phyloP scores from a whole-genome alignment of 1,139 yeast species.

The Spencermartinsiella ligniputridi region DNA sequence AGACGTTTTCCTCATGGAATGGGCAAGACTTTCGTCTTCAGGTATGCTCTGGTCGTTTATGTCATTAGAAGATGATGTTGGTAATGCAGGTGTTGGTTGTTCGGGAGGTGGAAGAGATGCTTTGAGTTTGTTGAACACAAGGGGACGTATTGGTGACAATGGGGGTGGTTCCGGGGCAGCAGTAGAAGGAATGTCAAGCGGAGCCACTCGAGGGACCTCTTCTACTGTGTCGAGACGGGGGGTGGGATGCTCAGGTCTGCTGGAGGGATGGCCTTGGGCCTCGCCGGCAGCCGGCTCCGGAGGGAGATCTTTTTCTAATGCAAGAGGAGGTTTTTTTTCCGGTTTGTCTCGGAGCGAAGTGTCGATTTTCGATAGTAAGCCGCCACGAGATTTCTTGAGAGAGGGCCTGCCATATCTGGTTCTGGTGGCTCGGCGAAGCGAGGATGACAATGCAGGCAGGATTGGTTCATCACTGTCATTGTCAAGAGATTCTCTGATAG shows the following conservation, averaged over 20 bases:
- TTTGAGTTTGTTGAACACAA: neutral
- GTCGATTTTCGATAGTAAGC: neutral
- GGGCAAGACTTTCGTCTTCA: neutral
- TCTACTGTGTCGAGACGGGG: no score
- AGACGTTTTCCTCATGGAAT: neutral
- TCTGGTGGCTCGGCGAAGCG: conserved; percentile 28
- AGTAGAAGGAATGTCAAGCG: no score
- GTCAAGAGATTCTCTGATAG: neutral
- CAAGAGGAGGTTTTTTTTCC: neutral
- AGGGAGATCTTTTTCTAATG: neutral
- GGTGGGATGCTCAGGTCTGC: no score
- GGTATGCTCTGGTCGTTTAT: neutral
- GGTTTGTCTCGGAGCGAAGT: neutral
- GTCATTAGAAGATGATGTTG: neutral
- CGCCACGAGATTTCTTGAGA: conserved; percentile 12
- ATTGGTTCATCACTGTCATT: conserved; percentile 29
- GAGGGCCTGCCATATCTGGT: conserved; percentile 28
- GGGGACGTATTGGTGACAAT: neutral
- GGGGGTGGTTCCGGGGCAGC: neutral
- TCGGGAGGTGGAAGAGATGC: neutral
- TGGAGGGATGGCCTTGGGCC: no score
- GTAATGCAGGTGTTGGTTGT: neutral
- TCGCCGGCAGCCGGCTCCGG: neutral
- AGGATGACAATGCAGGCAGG: conserved; percentile 27
- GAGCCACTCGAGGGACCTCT: no score